Conservation (phyloP, 1,139 yeast genomes). For the Kluyveromyces sp. region DNA sequence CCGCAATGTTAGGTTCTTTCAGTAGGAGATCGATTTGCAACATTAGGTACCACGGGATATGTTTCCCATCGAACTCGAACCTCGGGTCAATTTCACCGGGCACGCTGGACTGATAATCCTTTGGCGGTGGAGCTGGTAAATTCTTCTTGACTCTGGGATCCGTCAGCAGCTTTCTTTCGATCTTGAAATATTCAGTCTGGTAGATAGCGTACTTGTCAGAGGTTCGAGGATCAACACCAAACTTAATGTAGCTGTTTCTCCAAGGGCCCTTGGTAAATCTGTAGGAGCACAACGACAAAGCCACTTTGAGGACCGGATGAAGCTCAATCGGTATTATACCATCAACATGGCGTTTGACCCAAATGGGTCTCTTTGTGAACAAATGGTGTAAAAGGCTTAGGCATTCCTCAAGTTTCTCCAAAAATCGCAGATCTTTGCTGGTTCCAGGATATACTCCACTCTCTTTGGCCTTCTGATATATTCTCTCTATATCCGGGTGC, state of each 20-base stretch:
- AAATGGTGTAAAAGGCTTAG: slow-evolving; percentile 46
- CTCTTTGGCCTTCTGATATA: slow-evolving; percentile 31
- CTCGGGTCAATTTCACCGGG: slow-evolving; percentile 34
- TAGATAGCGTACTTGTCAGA: slow-evolving; percentile 51
- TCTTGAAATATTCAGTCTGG: slow-evolving; percentile 76
- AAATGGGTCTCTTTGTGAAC: slow-evolving; percentile 70
- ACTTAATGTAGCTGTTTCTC: slow-evolving; percentile 78
- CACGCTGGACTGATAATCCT: slow-evolving; percentile 29
- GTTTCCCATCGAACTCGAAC: slow-evolving; percentile 66
- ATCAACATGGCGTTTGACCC: slow-evolving; percentile 75
- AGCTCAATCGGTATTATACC: slow-evolving; percentile 48
- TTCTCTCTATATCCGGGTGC: slow-evolving; percentile 36
- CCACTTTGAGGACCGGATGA: slow-evolving; percentile 53
- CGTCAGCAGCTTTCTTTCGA: slow-evolving; percentile 27
- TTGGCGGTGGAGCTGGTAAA: slow-evolving; percentile 31
- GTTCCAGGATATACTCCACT: slow-evolving; percentile 29
- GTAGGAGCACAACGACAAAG: slow-evolving; percentile 78
- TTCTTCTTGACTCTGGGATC: slow-evolving; percentile 39
- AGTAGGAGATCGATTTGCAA: slow-evolving; percentile 78
- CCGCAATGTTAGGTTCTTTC: slow-evolving; percentile 52
- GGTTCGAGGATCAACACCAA: slow-evolving; percentile 70
- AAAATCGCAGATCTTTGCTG: slow-evolving; percentile 33
- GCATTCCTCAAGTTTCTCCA: slow-evolving; percentile 33
- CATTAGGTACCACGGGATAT: slow-evolving; percentile 60
- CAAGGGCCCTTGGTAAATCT: slow-evolving; percentile 88